Percentiles rank a stretch among this genome's conserved stretches.
Conservation (phyloP, 1,284 basidiomycete genomes). For the Ustilago crameri region DNA sequence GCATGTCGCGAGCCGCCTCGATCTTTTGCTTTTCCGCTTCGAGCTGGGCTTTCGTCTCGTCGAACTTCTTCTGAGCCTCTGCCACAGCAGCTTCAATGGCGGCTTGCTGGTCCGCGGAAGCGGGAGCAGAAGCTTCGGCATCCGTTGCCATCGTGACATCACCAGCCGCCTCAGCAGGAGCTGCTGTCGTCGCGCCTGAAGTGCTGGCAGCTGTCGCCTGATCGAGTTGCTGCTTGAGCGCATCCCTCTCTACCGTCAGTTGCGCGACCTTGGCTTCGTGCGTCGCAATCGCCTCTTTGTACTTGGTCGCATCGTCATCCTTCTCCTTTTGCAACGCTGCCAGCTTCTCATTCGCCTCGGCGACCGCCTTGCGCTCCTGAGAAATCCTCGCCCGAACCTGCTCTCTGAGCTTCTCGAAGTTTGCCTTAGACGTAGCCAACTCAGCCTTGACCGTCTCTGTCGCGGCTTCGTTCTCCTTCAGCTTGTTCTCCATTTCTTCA, state of each 20-base stretch:
- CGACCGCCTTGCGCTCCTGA: conserved; percentile 50
- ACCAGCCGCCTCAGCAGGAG: conserved; percentile 13
- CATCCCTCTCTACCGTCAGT: conserved; percentile 50
- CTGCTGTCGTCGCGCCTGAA: conserved; percentile 22
- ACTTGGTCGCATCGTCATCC: conserved; percentile 38
- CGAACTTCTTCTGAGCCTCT: conserved; percentile 53
- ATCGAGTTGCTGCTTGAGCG: conserved; percentile 67
- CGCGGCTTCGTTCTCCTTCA: conserved; percentile 29
- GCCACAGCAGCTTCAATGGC: conserved; percentile 42
- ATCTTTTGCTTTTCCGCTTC: conserved; percentile 39
- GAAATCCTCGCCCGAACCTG: conserved; percentile 59
- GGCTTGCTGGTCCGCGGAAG: conserved; percentile 25
- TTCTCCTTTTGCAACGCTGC: conserved; percentile 68
- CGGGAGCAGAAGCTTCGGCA: conserved; percentile 11
- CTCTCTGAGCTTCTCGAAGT: conserved; percentile 61
- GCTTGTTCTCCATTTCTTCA: conserved; percentile 36
- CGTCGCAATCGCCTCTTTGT: conserved; percentile 35
- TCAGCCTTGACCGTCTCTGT: conserved; percentile 39
- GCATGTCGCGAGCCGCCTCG: conserved; percentile 35
- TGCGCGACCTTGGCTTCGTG: conserved; percentile 37
- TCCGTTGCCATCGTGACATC: conserved; percentile 37
- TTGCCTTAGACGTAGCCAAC: conserved; percentile 42
- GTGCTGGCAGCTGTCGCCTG: conserved; percentile 34
- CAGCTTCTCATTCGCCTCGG: conserved; percentile 69
- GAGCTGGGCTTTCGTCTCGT: conserved; percentile 48